Percentiles rank a stretch among this genome's conserved stretches.
These are phyloP conservation scores for Cladophialophora psammophila DNA, from an alignment of 2,329 filamentous ascomycete genomes.

Conservation along the genomic window DNA sequence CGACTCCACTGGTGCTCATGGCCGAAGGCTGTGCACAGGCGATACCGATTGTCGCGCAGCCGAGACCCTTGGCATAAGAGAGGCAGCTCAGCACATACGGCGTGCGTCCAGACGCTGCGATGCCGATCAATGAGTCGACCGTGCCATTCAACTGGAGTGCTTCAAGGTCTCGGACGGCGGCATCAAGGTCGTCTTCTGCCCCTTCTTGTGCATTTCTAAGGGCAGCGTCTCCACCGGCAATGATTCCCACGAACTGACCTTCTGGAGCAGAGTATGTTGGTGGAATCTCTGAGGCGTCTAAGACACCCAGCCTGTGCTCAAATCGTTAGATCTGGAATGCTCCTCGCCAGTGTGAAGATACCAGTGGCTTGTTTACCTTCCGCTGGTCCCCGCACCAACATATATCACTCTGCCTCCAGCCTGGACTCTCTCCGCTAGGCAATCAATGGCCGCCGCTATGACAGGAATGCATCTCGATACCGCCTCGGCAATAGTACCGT, in stretches of 20 bases:
- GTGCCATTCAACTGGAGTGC: constrained; percentile 42
- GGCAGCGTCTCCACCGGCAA: constrained; percentile 53
- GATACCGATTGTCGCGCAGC: constrained; percentile 50
- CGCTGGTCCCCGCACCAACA: constrained; percentile 56
- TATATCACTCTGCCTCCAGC: constrained; percentile 48
- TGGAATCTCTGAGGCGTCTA: constrained; percentile 54
- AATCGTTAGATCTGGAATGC: background rate
- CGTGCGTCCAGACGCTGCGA: constrained; percentile 54
- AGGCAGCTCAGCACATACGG: constrained; percentile 53
- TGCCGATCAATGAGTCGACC: constrained; percentile 52
- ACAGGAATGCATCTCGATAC: constrained; percentile 45
- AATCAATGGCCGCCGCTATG: constrained; percentile 48
- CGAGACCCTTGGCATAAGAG: constrained; percentile 46
- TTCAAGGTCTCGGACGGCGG: constrained; percentile 45
- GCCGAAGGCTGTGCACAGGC: constrained; percentile 50
- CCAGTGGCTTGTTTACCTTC: constrained; percentile 43
- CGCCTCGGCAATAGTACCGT: constrained; percentile 45
- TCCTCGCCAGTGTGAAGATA: background rate
- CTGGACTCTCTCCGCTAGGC: constrained; percentile 44
- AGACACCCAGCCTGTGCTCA: constrained; percentile 47
- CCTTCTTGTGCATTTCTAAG: constrained; percentile 53
- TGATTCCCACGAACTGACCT: constrained; percentile 52
- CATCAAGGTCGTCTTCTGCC: constrained; percentile 50
- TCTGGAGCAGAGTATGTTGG: constrained; percentile 52
- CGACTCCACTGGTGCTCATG: constrained; percentile 41